These are phyloP conservation scores for Penicillium crustosum DNA, from an alignment of 2,329 filamentous ascomycete species.

Conservation along the genomic window DNA sequence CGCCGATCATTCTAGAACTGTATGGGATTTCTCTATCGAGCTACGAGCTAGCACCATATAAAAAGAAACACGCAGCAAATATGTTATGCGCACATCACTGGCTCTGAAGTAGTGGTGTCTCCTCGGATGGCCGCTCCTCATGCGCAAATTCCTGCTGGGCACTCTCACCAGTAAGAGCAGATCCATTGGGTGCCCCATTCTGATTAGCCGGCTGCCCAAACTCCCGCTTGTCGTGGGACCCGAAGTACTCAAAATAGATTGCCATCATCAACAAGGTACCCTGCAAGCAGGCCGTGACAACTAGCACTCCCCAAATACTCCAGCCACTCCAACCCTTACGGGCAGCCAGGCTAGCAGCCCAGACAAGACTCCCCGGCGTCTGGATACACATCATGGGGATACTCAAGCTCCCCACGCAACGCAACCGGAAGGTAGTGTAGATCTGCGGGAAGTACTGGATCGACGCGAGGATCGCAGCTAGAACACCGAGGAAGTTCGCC, in stretches of 20 bases:
- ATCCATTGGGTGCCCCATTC: conserved; percentile 15
- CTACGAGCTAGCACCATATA: background rate
- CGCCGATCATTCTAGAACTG: conserved; percentile 5
- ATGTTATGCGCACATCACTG: conserved; percentile 16
- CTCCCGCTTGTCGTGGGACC: conserved; percentile 46
- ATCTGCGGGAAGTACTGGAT: conserved; percentile 97
- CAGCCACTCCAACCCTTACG: conserved; percentile 80
- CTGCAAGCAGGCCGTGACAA: conserved; percentile 83
- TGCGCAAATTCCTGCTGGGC: conserved; percentile 15
- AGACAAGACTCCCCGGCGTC: conserved; percentile 87
- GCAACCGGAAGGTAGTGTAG: conserved; percentile 80
- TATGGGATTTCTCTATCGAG: conserved; percentile 3
- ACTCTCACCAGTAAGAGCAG: conserved; percentile 8
- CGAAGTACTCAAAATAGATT: conserved; percentile 63
- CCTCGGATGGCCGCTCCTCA: conserved; percentile 31
- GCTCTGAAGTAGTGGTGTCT: conserved; percentile 37
- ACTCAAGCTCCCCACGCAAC: conserved; percentile 85
- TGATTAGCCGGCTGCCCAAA: conserved; percentile 23
- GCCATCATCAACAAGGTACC: conserved; percentile 77
- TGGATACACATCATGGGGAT: conserved; percentile 99
- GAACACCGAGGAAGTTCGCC: conserved; percentile 82
- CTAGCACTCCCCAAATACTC: conserved; percentile 93
- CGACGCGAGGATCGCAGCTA: conserved; percentile 73
- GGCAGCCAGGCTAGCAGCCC: conserved; percentile 77
- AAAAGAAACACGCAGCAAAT: background rate